Evolutionary conservation across 192 early-diverging fungal genomes (phyloP).

Genomic region (Linnemannia zychae): DNA sequence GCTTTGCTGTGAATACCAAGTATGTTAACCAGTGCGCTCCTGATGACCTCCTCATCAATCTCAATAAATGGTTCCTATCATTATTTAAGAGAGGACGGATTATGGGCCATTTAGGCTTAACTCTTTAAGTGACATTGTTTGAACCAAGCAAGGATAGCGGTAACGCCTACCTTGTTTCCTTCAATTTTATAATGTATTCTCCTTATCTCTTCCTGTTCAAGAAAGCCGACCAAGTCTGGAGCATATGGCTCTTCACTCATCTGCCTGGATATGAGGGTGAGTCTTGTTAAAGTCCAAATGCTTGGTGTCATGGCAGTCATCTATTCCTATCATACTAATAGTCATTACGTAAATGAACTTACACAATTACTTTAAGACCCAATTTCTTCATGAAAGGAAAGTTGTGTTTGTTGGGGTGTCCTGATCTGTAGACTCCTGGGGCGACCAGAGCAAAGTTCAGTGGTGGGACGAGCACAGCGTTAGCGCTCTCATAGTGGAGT

Average conservation of each 20-base stretch:
- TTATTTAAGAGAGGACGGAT: neutral
- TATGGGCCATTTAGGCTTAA: too few species aligned
- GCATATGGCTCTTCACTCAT: constrained; percentile 74
- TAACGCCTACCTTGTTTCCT: constrained; percentile 88
- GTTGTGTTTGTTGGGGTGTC: constrained; percentile 92
- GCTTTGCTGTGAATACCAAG: constrained; percentile 40
- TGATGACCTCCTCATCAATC: constrained; percentile 67
- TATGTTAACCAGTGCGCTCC: constrained; percentile 64
- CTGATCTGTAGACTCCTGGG: constrained; percentile 93
- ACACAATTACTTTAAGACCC: constrained; percentile 89
- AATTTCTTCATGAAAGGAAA: constrained; percentile 92
- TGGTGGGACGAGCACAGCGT: constrained; percentile 84
- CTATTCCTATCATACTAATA: neutral
- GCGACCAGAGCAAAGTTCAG: constrained; percentile 97
- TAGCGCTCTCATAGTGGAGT: constrained; percentile 57
- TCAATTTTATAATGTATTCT: constrained; percentile 85
- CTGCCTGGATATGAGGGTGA: constrained; percentile 52
- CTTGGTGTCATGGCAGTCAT: too few species aligned
- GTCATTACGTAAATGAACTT: constrained; percentile 24
- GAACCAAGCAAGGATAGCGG: neutral
- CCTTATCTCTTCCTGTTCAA: constrained; percentile 78
- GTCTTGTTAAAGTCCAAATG: neutral
- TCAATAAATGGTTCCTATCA: constrained; percentile 72
- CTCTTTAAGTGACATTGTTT: neutral
- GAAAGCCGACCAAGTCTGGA: constrained; percentile 81